These are phyloP conservation scores for Clavariopsis aquatica DNA, from an alignment of 495 filamentous ascomycete species.

Conservation along the genomic window DNA sequence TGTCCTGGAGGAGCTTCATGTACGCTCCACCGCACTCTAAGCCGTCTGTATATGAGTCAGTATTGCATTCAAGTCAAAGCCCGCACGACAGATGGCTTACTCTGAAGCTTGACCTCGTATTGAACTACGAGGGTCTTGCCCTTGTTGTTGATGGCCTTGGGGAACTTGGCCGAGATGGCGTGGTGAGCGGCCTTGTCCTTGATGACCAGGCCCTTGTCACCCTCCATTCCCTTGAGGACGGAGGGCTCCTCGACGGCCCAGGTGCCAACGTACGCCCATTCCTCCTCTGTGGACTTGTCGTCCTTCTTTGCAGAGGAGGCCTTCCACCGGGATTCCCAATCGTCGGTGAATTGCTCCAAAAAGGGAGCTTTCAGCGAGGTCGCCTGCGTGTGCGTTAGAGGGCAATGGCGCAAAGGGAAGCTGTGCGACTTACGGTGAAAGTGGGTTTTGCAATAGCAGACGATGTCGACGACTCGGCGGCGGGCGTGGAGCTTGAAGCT, in stretches of 20 bases:
- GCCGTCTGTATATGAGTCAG: slow-evolving; percentile 62
- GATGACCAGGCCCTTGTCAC: slow-evolving; percentile 93
- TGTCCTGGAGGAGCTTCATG: slow-evolving; percentile 98
- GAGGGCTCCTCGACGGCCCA: slow-evolving; percentile 96
- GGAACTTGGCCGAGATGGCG: slow-evolving; percentile 98
- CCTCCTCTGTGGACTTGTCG: slow-evolving; percentile 79
- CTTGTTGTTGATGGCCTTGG: slow-evolving; percentile 95
- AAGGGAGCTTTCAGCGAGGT: slow-evolving; percentile 87
- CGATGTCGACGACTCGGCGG: slow-evolving; percentile 55
- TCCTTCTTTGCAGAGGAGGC: slow-evolving; percentile 94
- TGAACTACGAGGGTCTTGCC: slow-evolving; percentile 95
- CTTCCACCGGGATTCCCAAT: slow-evolving; percentile 91
- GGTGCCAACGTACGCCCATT: slow-evolving; percentile 96
- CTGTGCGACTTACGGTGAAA: slow-evolving; percentile 30
- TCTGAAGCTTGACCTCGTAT: slow-evolving; percentile 99
- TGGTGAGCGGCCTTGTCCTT: slow-evolving; percentile 98
- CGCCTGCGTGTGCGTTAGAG: slow-evolving; percentile 58
- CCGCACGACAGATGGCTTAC: slow-evolving; percentile 54
- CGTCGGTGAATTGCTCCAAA: slow-evolving; percentile 96
- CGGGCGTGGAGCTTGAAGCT: slow-evolving; percentile 39
- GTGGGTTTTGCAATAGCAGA: slow-evolving; percentile 67
- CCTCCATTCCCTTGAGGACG: slow-evolving; percentile 90
- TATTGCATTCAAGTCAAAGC: slow-evolving; percentile 2
- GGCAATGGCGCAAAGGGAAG: neutral
- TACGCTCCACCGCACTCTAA: slow-evolving; percentile 99